Percentiles rank a stretch among this genome's conserved stretches.
phyloP scores from a whole-genome alignment of 129 eudicot species.

The Ambrosia artemisiifolia region DNA sequence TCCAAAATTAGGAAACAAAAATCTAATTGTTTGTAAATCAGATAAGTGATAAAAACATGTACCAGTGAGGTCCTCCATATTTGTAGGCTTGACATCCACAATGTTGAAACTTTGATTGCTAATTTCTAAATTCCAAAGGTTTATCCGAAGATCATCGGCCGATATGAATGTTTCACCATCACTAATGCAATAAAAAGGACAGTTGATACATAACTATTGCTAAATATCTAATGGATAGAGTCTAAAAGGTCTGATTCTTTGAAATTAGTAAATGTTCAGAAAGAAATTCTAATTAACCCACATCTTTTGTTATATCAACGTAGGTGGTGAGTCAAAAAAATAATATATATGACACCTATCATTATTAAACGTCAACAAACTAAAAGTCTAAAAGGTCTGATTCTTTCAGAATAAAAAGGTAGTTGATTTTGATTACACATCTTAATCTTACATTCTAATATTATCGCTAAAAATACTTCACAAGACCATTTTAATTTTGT shows the following conservation, averaged over 20 bases:
- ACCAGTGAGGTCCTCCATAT: constrained; percentile 97
- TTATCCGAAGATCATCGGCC: constrained; percentile 94
- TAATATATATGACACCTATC: neutral
- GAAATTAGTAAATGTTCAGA: neutral
- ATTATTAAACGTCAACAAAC: neutral
- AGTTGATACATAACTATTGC: neutral
- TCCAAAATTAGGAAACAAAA: neutral
- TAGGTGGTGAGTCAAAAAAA: constrained; percentile 3
- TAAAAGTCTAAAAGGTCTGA: neutral
- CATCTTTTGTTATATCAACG: neutral
- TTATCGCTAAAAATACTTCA: neutral
- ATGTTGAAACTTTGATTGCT: constrained; percentile 95
- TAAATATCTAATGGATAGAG: neutral
- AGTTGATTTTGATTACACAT: neutral
- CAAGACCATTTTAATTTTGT: neutral
- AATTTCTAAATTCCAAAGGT: constrained; percentile 97
- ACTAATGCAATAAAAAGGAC: constrained; percentile 34
- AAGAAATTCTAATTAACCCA: neutral
- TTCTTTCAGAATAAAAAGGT: neutral
- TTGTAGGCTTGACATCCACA: constrained; percentile 92
- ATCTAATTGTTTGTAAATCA: constrained; percentile 1
- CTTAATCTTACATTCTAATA: neutral
- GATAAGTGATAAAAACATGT: neutral
- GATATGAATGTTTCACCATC: constrained; percentile 98
- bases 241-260: neutral